Base-by-base conservation (phyloP, 2,329 filamentous ascomycete genomes). In the Verticillium klebahnii region DNA sequence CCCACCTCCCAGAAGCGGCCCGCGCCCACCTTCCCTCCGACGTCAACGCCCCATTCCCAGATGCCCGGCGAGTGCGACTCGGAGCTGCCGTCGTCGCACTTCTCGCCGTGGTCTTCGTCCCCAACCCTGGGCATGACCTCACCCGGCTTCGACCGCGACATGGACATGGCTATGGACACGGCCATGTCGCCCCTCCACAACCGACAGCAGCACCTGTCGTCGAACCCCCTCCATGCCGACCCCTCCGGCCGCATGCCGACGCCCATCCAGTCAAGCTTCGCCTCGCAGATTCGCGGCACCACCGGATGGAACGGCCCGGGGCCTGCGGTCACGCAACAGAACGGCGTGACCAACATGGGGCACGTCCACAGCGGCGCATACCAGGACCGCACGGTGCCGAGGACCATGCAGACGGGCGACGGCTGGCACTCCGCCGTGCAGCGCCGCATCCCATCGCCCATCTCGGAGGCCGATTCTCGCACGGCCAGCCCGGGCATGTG, bases 251-350 rank as follows among this genome's bases (percentile, higher is more conserved):
- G 84, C 57, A 80, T 86, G 72, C 84, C 84, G 2, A 86, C 85
- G 2, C 84, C 84, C 2, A 85, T 86, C n/a, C 80, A 86, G 65
- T 81, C 82, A 63, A 83, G 74, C 58, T 87, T 87, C 68, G 80
- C 82, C 1, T 78, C 79, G 2, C 83, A 86, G 68, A 75, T 85
- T 29, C 78, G 81, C 61, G 82, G 82, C n/a, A 80, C 17, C 40
- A 80, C 65, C 79, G 78, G 66, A 79, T 81, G 76, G 76, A 52
- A 66, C 66, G 75, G 58, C 62, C 76, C 61, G 69, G 73, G 60
- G 68, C 75, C 62, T 70, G 72, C 64, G 62, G n/a, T 68, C 60
- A 66, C 71, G 69, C 69, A 67, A 58, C 66, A 66, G 12, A 77
- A 74, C 62, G 75, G 74, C 25, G 67, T 75, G 56, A 71, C 73